Conservation (phyloP, 306 rosid genomes). For the Cicer cuneatum region DNA sequence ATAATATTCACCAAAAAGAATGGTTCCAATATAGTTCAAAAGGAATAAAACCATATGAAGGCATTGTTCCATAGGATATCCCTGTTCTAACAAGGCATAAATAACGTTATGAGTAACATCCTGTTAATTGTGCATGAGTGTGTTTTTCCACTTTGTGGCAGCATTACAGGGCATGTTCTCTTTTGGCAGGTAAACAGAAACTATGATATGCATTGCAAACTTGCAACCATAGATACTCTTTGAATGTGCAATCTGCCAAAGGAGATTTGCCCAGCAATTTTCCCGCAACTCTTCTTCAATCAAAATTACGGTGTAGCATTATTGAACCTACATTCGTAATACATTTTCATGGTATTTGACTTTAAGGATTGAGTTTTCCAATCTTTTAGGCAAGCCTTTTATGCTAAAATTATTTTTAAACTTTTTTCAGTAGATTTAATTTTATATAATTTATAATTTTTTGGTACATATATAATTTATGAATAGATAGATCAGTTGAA, state of each 20-base stretch:
- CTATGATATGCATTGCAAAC: not conserved
- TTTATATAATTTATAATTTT: no score
- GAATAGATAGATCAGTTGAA: no score
- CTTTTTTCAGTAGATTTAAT: no score
- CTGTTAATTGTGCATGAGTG: not conserved
- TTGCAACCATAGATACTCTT: no score
- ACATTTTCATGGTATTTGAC: no score
- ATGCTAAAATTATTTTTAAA: no score
- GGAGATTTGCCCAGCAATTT: conserved; percentile 80
- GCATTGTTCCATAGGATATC: conserved; percentile 62
- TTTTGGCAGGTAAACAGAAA: conserved; percentile 56
- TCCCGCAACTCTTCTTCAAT: conserved; percentile 31
- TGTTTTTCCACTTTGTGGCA: conserved; percentile 38
- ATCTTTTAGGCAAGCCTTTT: no score
- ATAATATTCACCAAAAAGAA: conserved; percentile 29
- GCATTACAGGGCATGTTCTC: conserved; percentile 69
- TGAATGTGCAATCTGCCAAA: conserved; percentile 56
- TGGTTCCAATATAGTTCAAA: not conserved
- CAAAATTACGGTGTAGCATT: not conserved
- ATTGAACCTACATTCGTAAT: not conserved
- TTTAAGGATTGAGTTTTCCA: no score
- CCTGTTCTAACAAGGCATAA: conserved; percentile 43
- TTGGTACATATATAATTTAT: no score
- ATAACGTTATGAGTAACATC: not conserved
- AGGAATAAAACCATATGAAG: conserved; percentile 48